Percentiles rank a stretch among this genome's conserved stretches.
phyloP scores from a whole-genome alignment of 805 yeast species.

The Candida xiaguanensis region DNA sequence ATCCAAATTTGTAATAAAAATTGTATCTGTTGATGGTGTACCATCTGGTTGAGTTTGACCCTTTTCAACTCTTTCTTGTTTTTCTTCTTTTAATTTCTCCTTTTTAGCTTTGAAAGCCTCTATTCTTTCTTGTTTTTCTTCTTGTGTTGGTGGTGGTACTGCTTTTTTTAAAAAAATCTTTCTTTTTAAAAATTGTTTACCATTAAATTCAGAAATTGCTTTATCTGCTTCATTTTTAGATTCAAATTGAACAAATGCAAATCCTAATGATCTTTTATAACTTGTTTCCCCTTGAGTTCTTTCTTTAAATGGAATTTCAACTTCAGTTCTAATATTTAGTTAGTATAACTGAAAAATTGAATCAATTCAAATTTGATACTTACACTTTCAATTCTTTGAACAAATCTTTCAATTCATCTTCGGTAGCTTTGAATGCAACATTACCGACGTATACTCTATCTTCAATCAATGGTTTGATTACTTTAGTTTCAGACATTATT shows the following conservation, averaged over 20 bases:
- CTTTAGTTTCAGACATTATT: constrained; percentile 8
- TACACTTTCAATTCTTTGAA: constrained; percentile 45
- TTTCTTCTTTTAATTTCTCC: constrained; percentile 17
- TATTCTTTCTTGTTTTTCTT: constrained; percentile 35
- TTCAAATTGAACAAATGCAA: constrained; percentile 56
- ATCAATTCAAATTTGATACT: constrained; percentile 12
- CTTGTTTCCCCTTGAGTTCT: constrained; percentile 31
- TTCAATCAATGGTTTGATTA: constrained; percentile 30
- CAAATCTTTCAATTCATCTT: constrained; percentile 43
- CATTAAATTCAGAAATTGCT: constrained; percentile 41
- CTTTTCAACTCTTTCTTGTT: constrained; percentile 8
- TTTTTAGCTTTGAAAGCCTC: constrained; percentile 30
- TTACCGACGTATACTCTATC: constrained; percentile 44
- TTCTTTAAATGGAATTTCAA: constrained; percentile 49
- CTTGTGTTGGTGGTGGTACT: constrained; percentile 47
- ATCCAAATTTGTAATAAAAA: constrained; percentile 60
- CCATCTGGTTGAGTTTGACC: constrained; percentile 40
- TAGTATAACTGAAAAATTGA: neutral
- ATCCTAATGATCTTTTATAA: constrained; percentile 48
- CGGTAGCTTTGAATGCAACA: constrained; percentile 40
- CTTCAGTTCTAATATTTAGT: constrained; percentile 25
- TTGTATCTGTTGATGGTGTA: constrained; percentile 51
- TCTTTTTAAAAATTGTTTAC: constrained; percentile 43
- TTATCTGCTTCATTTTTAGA: constrained; percentile 41
- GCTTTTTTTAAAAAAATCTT: constrained; percentile 52